phyloP scores from a whole-genome alignment of 208 protist genomes.

The Trypanosoma cruzi region DNA sequence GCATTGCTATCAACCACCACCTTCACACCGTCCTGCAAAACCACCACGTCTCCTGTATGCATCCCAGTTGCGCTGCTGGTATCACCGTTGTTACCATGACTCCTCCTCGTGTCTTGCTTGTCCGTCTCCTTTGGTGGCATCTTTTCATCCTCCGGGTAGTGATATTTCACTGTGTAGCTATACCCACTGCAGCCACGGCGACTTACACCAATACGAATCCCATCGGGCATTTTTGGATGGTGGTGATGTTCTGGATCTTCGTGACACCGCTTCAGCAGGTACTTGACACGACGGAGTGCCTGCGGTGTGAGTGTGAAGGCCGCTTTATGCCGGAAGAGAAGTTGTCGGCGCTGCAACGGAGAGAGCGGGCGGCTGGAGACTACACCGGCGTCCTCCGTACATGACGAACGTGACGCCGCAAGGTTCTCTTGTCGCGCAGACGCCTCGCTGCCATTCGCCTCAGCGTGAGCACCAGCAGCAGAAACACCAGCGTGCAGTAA shows the following conservation, averaged over 20 bases:
- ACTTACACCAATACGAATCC: constrained; percentile 94
- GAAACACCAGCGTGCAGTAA: background rate
- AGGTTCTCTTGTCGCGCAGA: constrained; percentile 16
- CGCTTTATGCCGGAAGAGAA: constrained; percentile 81
- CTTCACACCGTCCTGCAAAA: constrained; percentile 94
- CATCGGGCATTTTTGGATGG: constrained; percentile 34
- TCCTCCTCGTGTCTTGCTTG: background rate
- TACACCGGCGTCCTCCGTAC: constrained; percentile 66
- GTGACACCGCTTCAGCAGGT: constrained; percentile 58
- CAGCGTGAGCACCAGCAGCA: background rate
- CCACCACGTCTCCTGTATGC: constrained; percentile 52
- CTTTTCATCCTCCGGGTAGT: constrained; percentile 28
- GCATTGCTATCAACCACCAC: constrained; percentile 94
- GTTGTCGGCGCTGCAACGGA: constrained; percentile 79
- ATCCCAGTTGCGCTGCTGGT: constrained; percentile 8
- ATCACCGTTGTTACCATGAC: constrained; percentile 26
- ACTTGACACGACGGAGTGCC: constrained; percentile 80
- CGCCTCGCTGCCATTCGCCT: background rate
- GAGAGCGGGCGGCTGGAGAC: constrained; percentile 66
- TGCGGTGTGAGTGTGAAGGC: constrained; percentile 84
- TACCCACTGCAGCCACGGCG: constrained; percentile 96
- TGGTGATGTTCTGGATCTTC: constrained; percentile 11
- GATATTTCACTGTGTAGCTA: constrained; percentile 97
- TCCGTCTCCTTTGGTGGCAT: constrained; percentile 13
- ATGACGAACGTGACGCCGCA: constrained; percentile 61